A percentile compares a stretch with the other conserved stretches of the same genome.
These are phyloP conservation scores for Tinospora cordifolia DNA, from an alignment of 164 flowering plant species.

Conservation along the genomic window DNA sequence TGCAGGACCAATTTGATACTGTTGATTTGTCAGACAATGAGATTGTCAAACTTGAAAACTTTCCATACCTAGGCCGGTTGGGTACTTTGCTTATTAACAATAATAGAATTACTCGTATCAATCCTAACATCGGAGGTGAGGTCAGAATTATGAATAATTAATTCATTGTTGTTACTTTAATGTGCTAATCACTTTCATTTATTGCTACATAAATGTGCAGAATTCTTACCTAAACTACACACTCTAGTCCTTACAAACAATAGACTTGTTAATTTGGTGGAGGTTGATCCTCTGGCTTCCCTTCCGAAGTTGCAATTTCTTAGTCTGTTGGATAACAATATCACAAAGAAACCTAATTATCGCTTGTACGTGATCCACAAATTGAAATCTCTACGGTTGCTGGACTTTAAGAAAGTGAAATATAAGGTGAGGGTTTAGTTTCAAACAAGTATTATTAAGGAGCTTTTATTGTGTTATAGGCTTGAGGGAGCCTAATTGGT, in stretches of 20 bases:
- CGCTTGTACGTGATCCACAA: constrained; percentile 86
- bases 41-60: constrained; percentile 93
- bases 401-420: constrained; percentile 92
- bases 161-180: neutral
- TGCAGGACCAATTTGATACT: constrained; percentile 95
- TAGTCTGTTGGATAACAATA: constrained; percentile 74
- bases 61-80: constrained; percentile 68
- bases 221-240: constrained; percentile 81
- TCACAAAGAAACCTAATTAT: constrained; percentile 85
- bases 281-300: constrained; percentile 92
- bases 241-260: constrained; percentile 89
- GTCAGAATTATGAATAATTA: neutral
- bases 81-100: constrained; percentile 77
- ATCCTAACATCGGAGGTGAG: constrained; percentile 78
- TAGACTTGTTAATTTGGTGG: constrained; percentile 80
- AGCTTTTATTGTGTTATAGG: too few relatives aligned
- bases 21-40: constrained; percentile 94
- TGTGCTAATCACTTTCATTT: neutral
- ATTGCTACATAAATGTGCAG: constrained; percentile 36
- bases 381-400: constrained; percentile 64
- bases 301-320: constrained; percentile 75
- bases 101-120: constrained; percentile 87
- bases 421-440: constrained; percentile 42
- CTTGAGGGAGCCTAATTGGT: too few relatives aligned
- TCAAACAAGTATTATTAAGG: neutral